Base-by-base conservation (phyloP, 2,329 filamentous ascomycete genomes). In the Tetracladium maxilliforme region DNA sequence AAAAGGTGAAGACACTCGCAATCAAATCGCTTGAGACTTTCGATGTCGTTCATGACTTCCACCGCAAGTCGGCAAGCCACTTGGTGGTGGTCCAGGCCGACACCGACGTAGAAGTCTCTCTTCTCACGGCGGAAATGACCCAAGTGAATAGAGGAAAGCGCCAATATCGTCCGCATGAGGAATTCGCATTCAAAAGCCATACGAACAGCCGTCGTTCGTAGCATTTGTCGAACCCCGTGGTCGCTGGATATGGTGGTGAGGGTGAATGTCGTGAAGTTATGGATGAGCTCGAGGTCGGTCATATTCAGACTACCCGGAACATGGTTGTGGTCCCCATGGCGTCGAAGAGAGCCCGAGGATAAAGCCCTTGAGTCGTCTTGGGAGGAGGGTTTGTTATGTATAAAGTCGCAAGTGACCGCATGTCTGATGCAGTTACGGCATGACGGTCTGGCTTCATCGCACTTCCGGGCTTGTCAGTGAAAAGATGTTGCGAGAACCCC, bases 251-350 rank as follows among this genome's bases (percentile, higher is more conserved):
- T 40, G 0, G 61, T 64, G n/a, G 49, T 43, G 25, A 51, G 53
- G 1, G 63, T 68, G 7, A 52, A 54, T 1, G 52, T 58, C 22
- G 51, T 54, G 33, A 52, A 68, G 40, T 68, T 60, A 35, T 68
- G 60, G 6, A 69, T 45, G 3, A 69, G 49, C 33, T 67, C 60
- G 7, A 66, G 47, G 22, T 66, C 58, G 8, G 52, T 36, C 3
- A 59, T 33, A 14, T 54, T 53, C 11, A 56, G 36, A 6, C 16
- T 22, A 22, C 18, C 11, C 15, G 21, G 13, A 10, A 12, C 19
- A 19, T 24, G 23, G 21, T 26, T 19, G 10, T 23, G 30, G 10
- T 16, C 13, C 13, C 14, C 14, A 22, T 24, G 23, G 17, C 10
- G 20, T 21, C 16, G 10, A 18, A 25, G 29, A 19, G 25, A 30